These are phyloP conservation scores for Megacollybia marginata DNA, from an alignment of 768 basidiomycete genomes.

Conservation along the genomic window DNA sequence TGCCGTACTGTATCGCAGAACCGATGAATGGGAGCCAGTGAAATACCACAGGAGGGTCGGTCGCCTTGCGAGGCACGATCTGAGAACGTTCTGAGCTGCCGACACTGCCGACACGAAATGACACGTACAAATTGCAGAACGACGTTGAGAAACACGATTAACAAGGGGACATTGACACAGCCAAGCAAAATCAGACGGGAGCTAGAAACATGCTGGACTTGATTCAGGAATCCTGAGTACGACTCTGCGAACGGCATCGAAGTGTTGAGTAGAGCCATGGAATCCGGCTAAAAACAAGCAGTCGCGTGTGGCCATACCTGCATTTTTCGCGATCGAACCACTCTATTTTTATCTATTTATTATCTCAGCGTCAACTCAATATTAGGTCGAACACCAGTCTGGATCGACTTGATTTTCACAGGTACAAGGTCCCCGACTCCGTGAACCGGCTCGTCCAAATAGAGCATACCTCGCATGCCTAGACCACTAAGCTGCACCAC, in stretches of 20 bases:
- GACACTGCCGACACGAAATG: background rate
- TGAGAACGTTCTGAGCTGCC: constrained; percentile 16
- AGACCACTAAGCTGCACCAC: background rate
- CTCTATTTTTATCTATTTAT: background rate
- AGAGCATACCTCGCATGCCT: constrained; percentile 1
- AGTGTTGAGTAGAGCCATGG: constrained; percentile 23
- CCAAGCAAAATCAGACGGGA: constrained; percentile 31
- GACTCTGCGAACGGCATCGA: constrained; percentile 26
- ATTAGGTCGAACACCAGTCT: constrained; percentile 20
- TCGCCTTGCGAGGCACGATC: constrained; percentile 61
- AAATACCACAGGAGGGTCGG: constrained; percentile 86
- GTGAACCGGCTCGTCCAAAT: background rate
- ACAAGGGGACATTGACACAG: constrained; percentile 61
- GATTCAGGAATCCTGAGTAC: constrained; percentile 34
- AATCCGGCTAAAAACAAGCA: too few relatives aligned
- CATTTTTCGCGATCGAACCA: too few relatives aligned
- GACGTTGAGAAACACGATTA: constrained; percentile 67
- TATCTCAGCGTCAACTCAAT: constrained; percentile 8
- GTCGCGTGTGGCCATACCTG: too few relatives aligned
- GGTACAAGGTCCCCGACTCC: background rate
- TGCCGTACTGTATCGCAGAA: constrained; percentile 83
- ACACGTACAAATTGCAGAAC: constrained; percentile 67
- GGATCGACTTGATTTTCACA: constrained; percentile 15
- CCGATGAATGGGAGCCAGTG: constrained; percentile 89
- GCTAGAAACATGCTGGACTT: constrained; percentile 29